Evolutionary conservation across 176 grass and related monocot genomes (phyloP).

Genomic region (Ampelocalamus luodianensis): DNA sequence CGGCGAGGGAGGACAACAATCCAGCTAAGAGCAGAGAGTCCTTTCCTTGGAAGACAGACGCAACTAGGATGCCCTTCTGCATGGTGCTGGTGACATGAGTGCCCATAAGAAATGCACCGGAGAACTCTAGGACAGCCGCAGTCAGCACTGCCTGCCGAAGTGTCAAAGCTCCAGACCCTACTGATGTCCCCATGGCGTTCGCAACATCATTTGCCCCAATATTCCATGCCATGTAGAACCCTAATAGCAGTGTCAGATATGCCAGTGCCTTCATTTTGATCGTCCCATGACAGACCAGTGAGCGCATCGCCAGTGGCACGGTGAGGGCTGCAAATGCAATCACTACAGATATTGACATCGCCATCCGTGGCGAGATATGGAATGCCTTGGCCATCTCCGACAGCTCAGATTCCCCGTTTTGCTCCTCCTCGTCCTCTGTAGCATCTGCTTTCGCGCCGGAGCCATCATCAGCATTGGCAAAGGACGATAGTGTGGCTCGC

Average conservation of each 20-base stretch:
- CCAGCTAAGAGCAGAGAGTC: slow-evolving; percentile 90
- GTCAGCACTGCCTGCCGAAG: slow-evolving; percentile 89
- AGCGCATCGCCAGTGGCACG: slow-evolving; percentile 69
- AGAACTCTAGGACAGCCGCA: slow-evolving; percentile 89
- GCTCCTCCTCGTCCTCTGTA: slow-evolving; percentile 18
- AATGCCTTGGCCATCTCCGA: slow-evolving; percentile 88
- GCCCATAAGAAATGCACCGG: slow-evolving; percentile 94
- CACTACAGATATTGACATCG: slow-evolving; percentile 59
- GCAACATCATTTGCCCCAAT: slow-evolving; percentile 98
- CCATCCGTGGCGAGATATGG: slow-evolving; percentile 74
- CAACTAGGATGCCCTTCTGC: slow-evolving; percentile 94
- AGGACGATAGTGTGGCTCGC: slow-evolving; percentile 67
- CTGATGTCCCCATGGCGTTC: slow-evolving; percentile 98
- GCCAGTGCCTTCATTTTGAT: slow-evolving; percentile 65
- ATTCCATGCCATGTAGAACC: slow-evolving; percentile 99
- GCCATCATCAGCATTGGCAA: slow-evolving; percentile 56
- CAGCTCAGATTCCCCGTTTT: slow-evolving; percentile 35
- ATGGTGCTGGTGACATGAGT: slow-evolving; percentile 97
- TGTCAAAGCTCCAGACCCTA: slow-evolving; percentile 91
- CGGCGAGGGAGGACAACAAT: slow-evolving; percentile 84
- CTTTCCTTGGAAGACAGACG: slow-evolving; percentile 88
- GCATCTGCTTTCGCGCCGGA: slow-evolving; percentile 38
- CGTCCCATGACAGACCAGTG: slow-evolving; percentile 56
- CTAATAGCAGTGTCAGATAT: slow-evolving; percentile 72
- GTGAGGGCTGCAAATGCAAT: slow-evolving; percentile 81